Evolutionary conservation across 2,329 filamentous ascomycete genomes (phyloP).

Genomic region (Zalaria obscura): DNA sequence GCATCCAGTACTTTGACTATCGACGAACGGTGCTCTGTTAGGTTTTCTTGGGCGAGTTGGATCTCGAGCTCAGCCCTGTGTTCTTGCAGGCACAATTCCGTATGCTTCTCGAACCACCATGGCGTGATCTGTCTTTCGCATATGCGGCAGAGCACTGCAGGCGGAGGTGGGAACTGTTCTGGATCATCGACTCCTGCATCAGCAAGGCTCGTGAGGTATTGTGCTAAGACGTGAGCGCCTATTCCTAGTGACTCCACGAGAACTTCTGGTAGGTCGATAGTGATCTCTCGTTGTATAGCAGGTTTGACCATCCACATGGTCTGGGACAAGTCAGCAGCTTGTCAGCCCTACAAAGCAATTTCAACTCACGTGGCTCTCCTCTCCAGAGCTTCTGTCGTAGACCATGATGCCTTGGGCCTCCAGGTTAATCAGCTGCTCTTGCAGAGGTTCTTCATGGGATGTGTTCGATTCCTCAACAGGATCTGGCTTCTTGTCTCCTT

Average conservation of each 20-base stretch:
- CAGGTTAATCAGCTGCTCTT: constrained; percentile 51
- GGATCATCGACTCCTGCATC: constrained; percentile 68
- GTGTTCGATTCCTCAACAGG: constrained; percentile 9
- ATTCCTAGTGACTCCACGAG: constrained; percentile 90
- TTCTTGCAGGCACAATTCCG: constrained; percentile 87
- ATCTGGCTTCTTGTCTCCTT: constrained; percentile 1
- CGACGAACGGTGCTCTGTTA: constrained; percentile 82
- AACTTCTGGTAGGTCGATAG: constrained; percentile 79
- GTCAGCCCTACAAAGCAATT: constrained; percentile 10
- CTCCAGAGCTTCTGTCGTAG: constrained; percentile 75
- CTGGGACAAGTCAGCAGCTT: constrained; percentile 32
- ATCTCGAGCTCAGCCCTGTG: constrained; percentile 97
- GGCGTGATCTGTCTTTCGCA: constrained; percentile 94
- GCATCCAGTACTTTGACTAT: constrained; percentile 94
- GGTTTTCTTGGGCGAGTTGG: constrained; percentile 82
- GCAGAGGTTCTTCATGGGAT: constrained; percentile 9
- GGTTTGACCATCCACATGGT: constrained; percentile 99
- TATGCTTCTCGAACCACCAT: constrained; percentile 99
- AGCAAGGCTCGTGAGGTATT: constrained; percentile 79
- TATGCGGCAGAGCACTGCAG: constrained; percentile 83
- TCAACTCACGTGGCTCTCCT: constrained; percentile 71
- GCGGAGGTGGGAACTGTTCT: constrained; percentile 62
- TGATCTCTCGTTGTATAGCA: constrained; percentile 79
- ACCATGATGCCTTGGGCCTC: constrained; percentile 98
- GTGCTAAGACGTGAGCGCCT: constrained; percentile 85